Percentiles rank a stretch among this genome's conserved stretches.
These are phyloP conservation scores for Trichosporon inkin DNA, from an alignment of 1,284 basidiomycete genomes.

Conservation along the genomic window DNA sequence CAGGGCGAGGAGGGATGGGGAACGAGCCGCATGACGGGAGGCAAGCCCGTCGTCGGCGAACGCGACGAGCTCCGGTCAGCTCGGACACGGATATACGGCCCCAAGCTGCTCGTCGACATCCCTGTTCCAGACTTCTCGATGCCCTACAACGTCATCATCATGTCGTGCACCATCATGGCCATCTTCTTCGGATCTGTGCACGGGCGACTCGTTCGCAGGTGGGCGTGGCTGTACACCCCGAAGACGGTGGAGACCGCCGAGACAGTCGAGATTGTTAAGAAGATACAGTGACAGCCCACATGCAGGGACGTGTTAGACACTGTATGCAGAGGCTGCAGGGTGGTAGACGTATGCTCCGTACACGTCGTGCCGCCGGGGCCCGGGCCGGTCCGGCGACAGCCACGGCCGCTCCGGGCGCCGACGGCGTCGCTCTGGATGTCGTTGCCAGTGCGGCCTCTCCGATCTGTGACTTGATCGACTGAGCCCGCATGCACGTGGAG, in stretches of 20 bases:
- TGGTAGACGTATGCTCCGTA: too few species aligned
- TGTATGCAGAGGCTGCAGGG: too few species aligned
- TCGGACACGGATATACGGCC: constrained; percentile 65
- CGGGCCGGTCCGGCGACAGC: too few species aligned
- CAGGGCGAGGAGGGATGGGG: constrained; percentile 23
- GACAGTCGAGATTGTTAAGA: constrained; percentile 7
- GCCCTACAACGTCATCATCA: constrained; percentile 99
- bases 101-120: constrained; percentile 76
- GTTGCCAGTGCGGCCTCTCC: too few species aligned
- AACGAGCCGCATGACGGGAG: not conserved
- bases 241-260: constrained; percentile 21
- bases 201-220: constrained; percentile 76
- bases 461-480: too few species aligned
- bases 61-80: constrained; percentile 18
- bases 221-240: constrained; percentile 55
- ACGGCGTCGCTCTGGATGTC: too few species aligned
- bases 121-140: constrained; percentile 98
- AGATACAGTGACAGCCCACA: not conserved
- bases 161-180: constrained; percentile 84
- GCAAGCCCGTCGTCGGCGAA: not conserved
- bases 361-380: too few species aligned
- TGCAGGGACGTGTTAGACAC: too few species aligned
- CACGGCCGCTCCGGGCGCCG: too few species aligned
- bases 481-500: too few species aligned
- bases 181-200: constrained; percentile 90